phyloP scores from a whole-genome alignment of 1,284 basidiomycete genomes.

The Marasmius sp. region DNA sequence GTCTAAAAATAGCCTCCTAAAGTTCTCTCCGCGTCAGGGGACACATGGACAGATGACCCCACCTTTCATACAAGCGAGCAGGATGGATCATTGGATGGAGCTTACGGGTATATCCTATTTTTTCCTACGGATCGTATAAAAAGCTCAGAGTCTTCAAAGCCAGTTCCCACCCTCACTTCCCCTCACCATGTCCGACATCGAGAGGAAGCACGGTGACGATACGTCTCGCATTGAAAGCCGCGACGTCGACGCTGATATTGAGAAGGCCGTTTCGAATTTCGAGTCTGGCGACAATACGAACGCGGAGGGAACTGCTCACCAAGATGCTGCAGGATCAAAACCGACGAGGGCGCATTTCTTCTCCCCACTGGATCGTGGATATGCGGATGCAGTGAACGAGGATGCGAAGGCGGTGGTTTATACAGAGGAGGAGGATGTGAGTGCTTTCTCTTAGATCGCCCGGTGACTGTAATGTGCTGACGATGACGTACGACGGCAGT shows the following conservation, averaged over 20 bases:
- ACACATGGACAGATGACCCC: too few relatives aligned
- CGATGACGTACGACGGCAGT: not conserved
- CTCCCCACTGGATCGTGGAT: conserved; percentile 6
- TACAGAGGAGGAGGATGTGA: conserved; percentile 12
- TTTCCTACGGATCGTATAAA: too few relatives aligned
- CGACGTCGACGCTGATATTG: not conserved
- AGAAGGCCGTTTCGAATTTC: not conserved
- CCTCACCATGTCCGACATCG: not conserved
- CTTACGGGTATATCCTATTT: too few relatives aligned
- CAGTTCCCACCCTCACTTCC: not conserved
- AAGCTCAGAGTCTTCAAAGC: not conserved
- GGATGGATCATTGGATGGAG: too few relatives aligned
- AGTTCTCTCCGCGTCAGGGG: too few relatives aligned
- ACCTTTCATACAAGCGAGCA: too few relatives aligned
- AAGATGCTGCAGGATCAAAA: conserved; percentile 5
- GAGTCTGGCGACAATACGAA: conserved; percentile 1
- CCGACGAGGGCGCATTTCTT: conserved; percentile 8
- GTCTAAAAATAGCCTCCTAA: too few relatives aligned
- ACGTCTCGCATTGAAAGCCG: not conserved
- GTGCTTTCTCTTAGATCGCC: not conserved
- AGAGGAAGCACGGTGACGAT: not conserved
- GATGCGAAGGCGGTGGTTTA: conserved; percentile 11
- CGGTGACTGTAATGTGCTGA: not conserved
- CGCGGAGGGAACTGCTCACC: conserved; percentile 10
- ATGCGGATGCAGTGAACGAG: conserved; percentile 8